Evolutionary conservation across 140 eudicot genomes (phyloP), one percentile per base, ranked within the genome.

Genomic region (Anethum foeniculum): DNA sequence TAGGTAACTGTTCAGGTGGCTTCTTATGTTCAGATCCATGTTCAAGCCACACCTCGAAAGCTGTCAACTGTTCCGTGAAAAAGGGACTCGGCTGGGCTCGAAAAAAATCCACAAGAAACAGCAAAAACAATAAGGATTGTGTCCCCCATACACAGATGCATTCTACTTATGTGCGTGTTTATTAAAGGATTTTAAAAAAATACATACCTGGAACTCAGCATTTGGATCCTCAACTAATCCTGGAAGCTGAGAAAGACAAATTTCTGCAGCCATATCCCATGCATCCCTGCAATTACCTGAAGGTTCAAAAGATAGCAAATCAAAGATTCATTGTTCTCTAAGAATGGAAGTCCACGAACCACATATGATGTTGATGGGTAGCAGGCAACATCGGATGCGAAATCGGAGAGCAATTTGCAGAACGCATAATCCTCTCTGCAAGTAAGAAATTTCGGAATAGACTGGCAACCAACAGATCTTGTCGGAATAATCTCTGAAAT

Each of bases 211-310:
- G 77, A 95, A 92, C 82, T 95, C 97, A 21, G 93, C 96, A 87
- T 76, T 92, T 74, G 97, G 97, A 78, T 95, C 97, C 78, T 88
- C 91, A 32, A 95, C 86, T 76, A 92, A 85, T 41, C 92, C 81
- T 56, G 97, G 97, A 82, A 95, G 97, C 90, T 90, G 97, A 80
- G 93, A 89, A 85, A 92, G 97, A 78, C 99, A 95, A 62, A 92
- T 92, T 86, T 95, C 99, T 71, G 97, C 97, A 80, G 99, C 99
- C 97, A 95, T 92, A 86, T 92, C 99, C 99, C 97, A 95, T 51
- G 97, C 99, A 85, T 95, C 97, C 99, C 99, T 95, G 81, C 28
- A 76, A 75, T 19, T 64, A 41, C 28, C 68, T 44, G 69, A 56
- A 51, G 71, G 62, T 78, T 80, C 62, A 83, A 65, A 51, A 81